phyloP scores from a whole-genome alignment of 2,329 filamentous ascomycete species.

The Aureobasidium sp. region DNA sequence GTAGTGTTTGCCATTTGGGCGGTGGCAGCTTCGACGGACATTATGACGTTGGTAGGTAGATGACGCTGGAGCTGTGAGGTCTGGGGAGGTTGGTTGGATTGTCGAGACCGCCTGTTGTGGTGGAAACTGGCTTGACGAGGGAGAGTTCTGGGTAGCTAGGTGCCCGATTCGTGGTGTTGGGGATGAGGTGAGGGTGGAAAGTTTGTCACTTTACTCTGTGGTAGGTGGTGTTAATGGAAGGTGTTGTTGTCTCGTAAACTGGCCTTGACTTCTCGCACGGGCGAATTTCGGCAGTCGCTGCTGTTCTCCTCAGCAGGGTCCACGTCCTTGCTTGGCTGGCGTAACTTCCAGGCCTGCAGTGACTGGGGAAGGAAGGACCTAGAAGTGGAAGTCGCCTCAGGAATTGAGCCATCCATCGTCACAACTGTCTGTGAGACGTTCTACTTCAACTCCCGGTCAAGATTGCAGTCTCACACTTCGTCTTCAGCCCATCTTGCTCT shows the following conservation, averaged over 20 bases:
- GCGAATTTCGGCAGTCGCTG: constrained; percentile 5
- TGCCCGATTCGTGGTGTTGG: constrained; percentile 24
- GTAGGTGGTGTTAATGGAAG: constrained; percentile 13
- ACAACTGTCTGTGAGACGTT: background rate
- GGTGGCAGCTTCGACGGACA: constrained; percentile 87
- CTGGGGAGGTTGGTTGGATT: constrained; percentile 28
- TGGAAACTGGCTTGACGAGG: constrained; percentile 42
- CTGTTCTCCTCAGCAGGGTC: constrained; percentile 7
- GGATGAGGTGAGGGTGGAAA: background rate
- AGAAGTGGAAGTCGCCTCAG: background rate
- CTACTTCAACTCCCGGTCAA: background rate
- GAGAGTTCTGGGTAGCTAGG: constrained; percentile 46
- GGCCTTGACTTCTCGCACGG: constrained; percentile 16
- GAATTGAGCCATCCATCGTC: background rate
- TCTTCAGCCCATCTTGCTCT: background rate
- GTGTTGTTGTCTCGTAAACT: constrained; percentile 9
- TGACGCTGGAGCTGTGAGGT: constrained; percentile 39
- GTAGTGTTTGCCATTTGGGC: constrained; percentile 57
- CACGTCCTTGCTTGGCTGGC: constrained; percentile 4
- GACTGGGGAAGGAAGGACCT: background rate
- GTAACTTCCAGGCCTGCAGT: background rate
- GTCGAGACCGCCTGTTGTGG: constrained; percentile 39
- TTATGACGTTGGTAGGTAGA: constrained; percentile 54
- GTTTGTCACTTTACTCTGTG: constrained; percentile 12
- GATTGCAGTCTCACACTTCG: background rate